Percentiles rank a stretch among this genome's conserved stretches.
These are phyloP conservation scores for Aureobasidium sp. DNA, from an alignment of 2,329 filamentous ascomycete species.

Conservation along the genomic window DNA sequence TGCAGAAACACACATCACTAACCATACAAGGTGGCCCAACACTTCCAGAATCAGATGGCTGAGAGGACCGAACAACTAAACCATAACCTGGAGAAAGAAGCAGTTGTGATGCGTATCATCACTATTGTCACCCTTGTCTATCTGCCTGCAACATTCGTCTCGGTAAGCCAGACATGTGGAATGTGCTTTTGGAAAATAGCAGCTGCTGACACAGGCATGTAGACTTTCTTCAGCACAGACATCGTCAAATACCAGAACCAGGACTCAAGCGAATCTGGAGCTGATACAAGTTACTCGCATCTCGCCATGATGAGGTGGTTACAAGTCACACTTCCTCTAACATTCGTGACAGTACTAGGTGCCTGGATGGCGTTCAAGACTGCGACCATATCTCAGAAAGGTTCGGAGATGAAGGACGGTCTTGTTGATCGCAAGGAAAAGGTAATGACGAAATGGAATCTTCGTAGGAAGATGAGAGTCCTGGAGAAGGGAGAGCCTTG, in stretches of 20 bases:
- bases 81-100: conserved; percentile 23
- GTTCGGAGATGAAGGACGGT: neutral
- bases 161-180: conserved; percentile 16
- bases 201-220: neutral
- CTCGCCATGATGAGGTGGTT: conserved; percentile 32
- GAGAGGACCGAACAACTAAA: conserved; percentile 23
- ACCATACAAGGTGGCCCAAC: conserved; percentile 22
- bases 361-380: conserved; percentile 21
- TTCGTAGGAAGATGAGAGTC: neutral
- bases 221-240: neutral
- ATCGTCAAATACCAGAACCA: neutral
- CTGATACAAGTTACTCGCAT: conserved; percentile 25
- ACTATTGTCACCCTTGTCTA: conserved; percentile 25
- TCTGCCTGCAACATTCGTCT: conserved; percentile 27
- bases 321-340: conserved; percentile 34
- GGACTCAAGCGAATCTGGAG: neutral
- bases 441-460: neutral
- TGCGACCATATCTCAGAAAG: conserved; percentile 1
- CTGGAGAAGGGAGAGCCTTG: neutral
- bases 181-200: too few relatives aligned
- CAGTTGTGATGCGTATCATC: conserved; percentile 26
- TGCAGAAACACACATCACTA: neutral
- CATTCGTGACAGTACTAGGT: conserved; percentile 24
- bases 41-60: conserved; percentile 24
- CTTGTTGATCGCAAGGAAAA: neutral